These are phyloP conservation scores for Tulasnella sp. DNA, from an alignment of 768 basidiomycete genomes.

Conservation along the genomic window DNA sequence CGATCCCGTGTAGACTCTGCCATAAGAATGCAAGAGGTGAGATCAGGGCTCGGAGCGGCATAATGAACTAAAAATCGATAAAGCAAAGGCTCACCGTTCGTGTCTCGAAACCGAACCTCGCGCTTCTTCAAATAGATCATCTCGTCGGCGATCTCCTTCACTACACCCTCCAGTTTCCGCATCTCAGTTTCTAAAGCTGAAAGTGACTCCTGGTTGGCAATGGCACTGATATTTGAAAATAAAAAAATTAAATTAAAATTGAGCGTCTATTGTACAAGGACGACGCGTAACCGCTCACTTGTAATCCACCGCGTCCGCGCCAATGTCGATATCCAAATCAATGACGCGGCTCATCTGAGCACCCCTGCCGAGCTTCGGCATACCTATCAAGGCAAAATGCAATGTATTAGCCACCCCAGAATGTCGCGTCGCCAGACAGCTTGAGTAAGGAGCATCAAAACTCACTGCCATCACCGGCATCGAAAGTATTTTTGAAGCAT, in stretches of 20 bases:
- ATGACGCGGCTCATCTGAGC: conserved; percentile 51
- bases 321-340: conserved; percentile 95
- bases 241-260: not conserved
- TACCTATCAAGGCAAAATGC: no score
- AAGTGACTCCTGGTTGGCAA: conserved; percentile 94
- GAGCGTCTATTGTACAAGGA: not conserved
- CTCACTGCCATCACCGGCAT: conserved; percentile 45
- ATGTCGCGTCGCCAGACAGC: not conserved
- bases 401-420: no score
- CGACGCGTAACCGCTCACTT: conserved; percentile 49
- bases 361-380: conserved; percentile 34
- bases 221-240: conserved; percentile 49
- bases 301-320: conserved; percentile 97
- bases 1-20: conserved; percentile 84
- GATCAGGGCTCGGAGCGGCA: not conserved
- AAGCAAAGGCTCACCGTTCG: conserved; percentile 59
- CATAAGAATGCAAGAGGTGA: not conserved
- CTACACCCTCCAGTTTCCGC: conserved; percentile 90
- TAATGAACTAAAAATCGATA: no score
- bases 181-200: conserved; percentile 96
- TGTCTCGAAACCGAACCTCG: conserved; percentile 79
- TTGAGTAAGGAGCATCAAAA: not conserved
- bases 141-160: conserved; percentile 91
- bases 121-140: conserved; percentile 80
- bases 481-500: conserved; percentile 77